These are phyloP conservation scores for Lolium perenne DNA, from an alignment of 176 grass and related monocot species.

Conservation along the genomic window DNA sequence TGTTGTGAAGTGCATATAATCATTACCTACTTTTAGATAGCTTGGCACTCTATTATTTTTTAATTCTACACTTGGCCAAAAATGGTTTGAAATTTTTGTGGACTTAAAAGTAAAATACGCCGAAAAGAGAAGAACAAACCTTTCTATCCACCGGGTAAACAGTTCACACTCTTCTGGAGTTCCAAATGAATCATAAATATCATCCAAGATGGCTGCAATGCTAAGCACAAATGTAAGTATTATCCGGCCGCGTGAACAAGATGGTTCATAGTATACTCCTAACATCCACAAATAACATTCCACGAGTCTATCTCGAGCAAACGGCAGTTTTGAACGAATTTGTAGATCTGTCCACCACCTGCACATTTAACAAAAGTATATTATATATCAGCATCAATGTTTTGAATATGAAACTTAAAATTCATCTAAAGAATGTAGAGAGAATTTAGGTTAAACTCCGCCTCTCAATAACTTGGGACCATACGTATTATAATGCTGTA, in stretches of 20 bases:
- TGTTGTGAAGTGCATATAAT: not conserved
- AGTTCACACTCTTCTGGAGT: constrained; percentile 3
- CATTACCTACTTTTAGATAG: not conserved
- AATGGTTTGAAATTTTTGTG: not conserved
- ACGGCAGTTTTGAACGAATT: constrained; percentile 13
- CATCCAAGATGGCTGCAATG: not conserved
- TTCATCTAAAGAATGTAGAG: not conserved
- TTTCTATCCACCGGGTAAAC: not conserved
- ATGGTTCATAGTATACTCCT: constrained; percentile 13
- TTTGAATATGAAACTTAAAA: not conserved
- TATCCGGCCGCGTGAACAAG: not conserved
- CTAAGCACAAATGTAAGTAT: not conserved
- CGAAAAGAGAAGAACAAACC: not conserved
- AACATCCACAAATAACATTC: constrained; percentile 30
- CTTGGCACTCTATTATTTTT: not conserved
- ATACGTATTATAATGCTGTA: not conserved
- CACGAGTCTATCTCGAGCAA: constrained; percentile 28
- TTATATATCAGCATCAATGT: not conserved
- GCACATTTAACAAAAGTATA: not conserved
- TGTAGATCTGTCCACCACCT: constrained; percentile 33
- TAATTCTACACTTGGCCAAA: not conserved
- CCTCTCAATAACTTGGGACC: not conserved
- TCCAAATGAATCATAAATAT: constrained; percentile 19
- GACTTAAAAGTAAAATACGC: not conserved
- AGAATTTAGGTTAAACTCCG: not conserved